Evolutionary conservation across 1,284 basidiomycete species (phyloP), one percentile per base, ranked within the genome.

Genomic region (Apiotrichum veenhuisii): DNA sequence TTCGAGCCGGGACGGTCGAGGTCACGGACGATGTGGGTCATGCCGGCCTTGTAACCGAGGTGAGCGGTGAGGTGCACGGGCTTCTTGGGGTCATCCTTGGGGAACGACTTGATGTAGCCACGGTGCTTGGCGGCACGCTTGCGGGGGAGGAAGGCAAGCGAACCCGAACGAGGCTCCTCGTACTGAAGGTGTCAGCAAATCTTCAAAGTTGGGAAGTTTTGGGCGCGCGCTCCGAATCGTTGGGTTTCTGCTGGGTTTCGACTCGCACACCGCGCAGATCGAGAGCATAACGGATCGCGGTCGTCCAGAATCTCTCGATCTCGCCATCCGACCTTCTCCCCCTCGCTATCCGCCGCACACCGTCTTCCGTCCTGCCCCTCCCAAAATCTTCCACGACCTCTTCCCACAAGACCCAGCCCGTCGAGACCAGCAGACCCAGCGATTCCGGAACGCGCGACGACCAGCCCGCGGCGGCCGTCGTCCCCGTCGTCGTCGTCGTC

Each of bases 11-110:
- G 94, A 79, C 95, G 91, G 82, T 98, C 96, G 72, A 98, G 90
- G 78, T 99, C 96, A 78, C 96, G 91, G 64, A 99, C 95, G 73
- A 98, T 85, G 80, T 99, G 96, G 81, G 93, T 97, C 96, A 98
- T 98, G 76, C 96, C 96, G 69, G 95, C 96, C 87, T 99, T 98
- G 89, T 97, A 99, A 71, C 95, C 96, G 86, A 99, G 87, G 78
- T 89, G 83, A 69, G 96, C 96, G 72, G 96, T 99, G 80, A 99
- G 85, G 82, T 99, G 96, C 64, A 97, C 92, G 58, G 91, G 93
- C 82, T 98, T 98, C 86, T 94, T 98, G 80, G 92, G 85, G 84
- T 98, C 95, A 86, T 99, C 96, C 93, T 87, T 91, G 75, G 94
- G 93, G 87, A 97, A 97, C 63, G 92, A 86, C 86, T 97, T 97